phyloP scores from a whole-genome alignment of 305 asterid genomes.

The Fraxinus velutina region DNA sequence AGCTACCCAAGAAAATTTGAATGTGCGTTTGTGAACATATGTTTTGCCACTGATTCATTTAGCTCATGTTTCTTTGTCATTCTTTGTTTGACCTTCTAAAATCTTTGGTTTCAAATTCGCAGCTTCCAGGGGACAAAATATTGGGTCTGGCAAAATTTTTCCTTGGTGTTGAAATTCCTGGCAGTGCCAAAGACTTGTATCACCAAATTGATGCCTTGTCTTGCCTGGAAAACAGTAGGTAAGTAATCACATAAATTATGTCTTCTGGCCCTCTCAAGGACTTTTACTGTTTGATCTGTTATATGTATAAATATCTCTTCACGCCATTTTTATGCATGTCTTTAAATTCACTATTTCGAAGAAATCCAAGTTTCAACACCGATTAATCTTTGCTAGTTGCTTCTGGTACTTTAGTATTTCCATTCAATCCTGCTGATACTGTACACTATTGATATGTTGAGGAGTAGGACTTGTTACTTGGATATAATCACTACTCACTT shows the following conservation, averaged over 20 bases:
- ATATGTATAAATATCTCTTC: background rate
- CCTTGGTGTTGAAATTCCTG: constrained; percentile 84
- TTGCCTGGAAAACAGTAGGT: constrained; percentile 72
- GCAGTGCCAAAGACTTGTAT: constrained; percentile 69
- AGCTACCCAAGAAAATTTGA: constrained; percentile 56
- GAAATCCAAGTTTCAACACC: constrained; percentile 10
- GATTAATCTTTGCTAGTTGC: background rate
- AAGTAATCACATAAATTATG: constrained; percentile 23
- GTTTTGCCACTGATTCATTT: constrained; percentile 5
- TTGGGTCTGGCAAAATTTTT: constrained; percentile 85
- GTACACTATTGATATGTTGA: background rate
- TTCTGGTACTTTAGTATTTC: background rate
- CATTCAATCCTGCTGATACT: background rate
- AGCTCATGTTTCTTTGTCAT: background rate
- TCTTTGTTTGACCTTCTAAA: constrained; percentile 16
- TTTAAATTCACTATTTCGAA: background rate
- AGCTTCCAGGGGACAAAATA: constrained; percentile 86
- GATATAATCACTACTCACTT: background rate
- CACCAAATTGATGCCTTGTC: constrained; percentile 78
- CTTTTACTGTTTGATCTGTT: constrained; percentile 13
- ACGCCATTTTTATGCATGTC: constrained; percentile 6
- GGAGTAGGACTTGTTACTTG: background rate
- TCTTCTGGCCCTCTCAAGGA: background rate
- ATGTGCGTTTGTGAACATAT: constrained; percentile 37
- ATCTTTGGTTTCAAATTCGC: constrained; percentile 31